Evolutionary conservation across 805 yeast species (phyloP), one percentile per base, ranked within the genome.

Genomic region (Diddensiella transvaalensis): DNA sequence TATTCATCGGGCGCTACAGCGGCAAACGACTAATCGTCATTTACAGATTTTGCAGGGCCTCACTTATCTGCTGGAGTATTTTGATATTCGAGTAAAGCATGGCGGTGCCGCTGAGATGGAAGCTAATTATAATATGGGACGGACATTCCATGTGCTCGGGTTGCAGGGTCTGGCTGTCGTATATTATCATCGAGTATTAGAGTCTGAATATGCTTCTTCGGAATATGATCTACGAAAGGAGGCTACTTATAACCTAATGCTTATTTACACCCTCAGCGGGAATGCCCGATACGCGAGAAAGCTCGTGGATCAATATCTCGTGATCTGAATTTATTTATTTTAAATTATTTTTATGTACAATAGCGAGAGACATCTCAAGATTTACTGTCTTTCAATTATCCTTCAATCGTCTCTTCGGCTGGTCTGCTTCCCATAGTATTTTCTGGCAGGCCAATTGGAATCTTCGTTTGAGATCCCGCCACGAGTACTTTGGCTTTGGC

Each of bases 1-100:
- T 66, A 70, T 90, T 21, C 96, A 91, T 58, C 75, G 98, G 38
- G 85, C 97, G 0, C 83, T 90, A 82, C 98, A 93, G 66, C 74
- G 99, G 53, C 80, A 87, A 50, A 83, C 96, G 3, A 75, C 82
- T 4, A 87, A 88, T 63, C 78, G 97, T 48, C 96, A 91, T 60
- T 74, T 85, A 49, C 97, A 90, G 61, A 72, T 93, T 19, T 69
- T 93, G 1, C 97, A 93, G 60, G 97, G 96, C 0, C 68, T 93
- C 41, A 80, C 90, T 48, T 89, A 78, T 59, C 62, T 93, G 51
- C 66, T 78, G 60, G 93, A 87, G 56, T 93, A 93, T 58, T 72
- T 74, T 36, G 79, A 78, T 15, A 61, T 75, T 4, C 69, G 93
- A 49, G 55, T 42, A 3, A 46, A 50, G 24, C 41, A 30, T 22